Base-by-base conservation (phyloP, 805 yeast genomes). In the Teunomyces lycoperdinae region DNA sequence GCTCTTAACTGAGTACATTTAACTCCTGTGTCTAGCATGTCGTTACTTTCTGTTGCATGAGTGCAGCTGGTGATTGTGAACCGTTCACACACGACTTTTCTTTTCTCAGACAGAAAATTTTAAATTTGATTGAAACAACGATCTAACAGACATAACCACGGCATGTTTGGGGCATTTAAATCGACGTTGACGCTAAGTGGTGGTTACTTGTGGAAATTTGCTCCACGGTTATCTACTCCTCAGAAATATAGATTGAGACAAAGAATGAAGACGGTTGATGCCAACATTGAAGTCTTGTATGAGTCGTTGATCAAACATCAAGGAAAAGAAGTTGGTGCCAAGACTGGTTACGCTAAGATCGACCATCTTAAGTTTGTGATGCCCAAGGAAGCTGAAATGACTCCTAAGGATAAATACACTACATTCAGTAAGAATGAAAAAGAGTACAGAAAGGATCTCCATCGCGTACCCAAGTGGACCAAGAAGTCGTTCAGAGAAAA, bases 401-500 rank as follows among this genome's bases (percentile, higher is more conserved):
- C 68, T 1, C 76, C 96, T 6, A 74, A 68, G 53, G 96, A 94
- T 70, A 92, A 92, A 68, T 94, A 94, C 70, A 84, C 96, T 41
- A 85, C 89, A 1, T 92, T 87, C 71, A 83, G 81, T 68, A 85
- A 80, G 66, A 82, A 82, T 58, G 78, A 84, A 10, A 81, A 77
- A 59, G 84, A 84, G 16, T 94, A 92, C 70, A 82, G 98, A 73
- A 92, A 90, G 71, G 84, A 91, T 54, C 82, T 88, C 24, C 98
- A 92, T 62, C 73, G 83, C 66, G 87, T 85, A 38, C 96, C 97
- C 16, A 88, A 90, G 63, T 90, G 96, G 96, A 90, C 97, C 46
- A 89, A 85, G 71, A 64, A 81, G 52, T 81, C 95, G 7, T 78
- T 84, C 66, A 83, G 97, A 73, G 82, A 79, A 49, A 86, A 87